Percentiles rank a stretch among this genome's conserved stretches.
These are phyloP conservation scores for Evansstolkia leycettana DNA, from an alignment of 495 filamentous ascomycete species.

Conservation along the genomic window DNA sequence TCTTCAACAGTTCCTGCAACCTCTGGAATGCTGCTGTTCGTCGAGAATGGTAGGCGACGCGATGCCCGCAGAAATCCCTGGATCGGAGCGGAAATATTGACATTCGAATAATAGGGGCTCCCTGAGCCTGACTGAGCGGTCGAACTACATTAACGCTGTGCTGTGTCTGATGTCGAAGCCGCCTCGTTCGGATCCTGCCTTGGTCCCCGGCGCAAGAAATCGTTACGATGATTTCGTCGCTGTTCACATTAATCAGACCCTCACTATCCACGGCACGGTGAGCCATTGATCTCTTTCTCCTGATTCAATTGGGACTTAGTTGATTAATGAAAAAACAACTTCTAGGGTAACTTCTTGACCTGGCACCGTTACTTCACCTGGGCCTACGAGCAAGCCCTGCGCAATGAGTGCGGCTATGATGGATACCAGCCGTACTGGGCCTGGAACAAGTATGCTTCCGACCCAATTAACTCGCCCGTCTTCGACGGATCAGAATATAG, in stretches of 20 bases:
- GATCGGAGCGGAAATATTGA: no score
- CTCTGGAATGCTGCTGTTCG: conserved; percentile 17
- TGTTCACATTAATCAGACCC: conserved; percentile 47
- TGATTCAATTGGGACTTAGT: not conserved
- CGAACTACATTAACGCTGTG: conserved; percentile 46
- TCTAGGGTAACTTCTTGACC: conserved; percentile 47
- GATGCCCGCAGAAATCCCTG: no score
- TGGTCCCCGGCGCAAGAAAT: conserved; percentile 35
- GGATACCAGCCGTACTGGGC: conserved; percentile 47
- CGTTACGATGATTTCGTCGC: conserved; percentile 56
- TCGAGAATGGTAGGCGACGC: conserved; percentile 18
- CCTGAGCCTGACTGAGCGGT: conserved; percentile 32
- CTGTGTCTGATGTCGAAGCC: conserved; percentile 42
- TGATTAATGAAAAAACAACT: not conserved
- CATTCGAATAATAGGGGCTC: conserved; percentile 28
- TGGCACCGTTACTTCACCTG: conserved; percentile 62
- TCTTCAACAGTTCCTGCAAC: conserved; percentile 5
- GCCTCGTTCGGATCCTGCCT: conserved; percentile 19
- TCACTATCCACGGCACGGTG: conserved; percentile 44
- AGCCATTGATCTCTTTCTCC: not conserved
- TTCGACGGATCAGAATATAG: conserved; percentile 45
- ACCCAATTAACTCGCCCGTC: conserved; percentile 43
- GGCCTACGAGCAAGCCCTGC: conserved; percentile 53
- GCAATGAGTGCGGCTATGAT: conserved; percentile 58
- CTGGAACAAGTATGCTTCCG: conserved; percentile 40